phyloP scores from a whole-genome alignment of 2,329 filamentous ascomycete species.

The Colletotrichum godetiae region DNA sequence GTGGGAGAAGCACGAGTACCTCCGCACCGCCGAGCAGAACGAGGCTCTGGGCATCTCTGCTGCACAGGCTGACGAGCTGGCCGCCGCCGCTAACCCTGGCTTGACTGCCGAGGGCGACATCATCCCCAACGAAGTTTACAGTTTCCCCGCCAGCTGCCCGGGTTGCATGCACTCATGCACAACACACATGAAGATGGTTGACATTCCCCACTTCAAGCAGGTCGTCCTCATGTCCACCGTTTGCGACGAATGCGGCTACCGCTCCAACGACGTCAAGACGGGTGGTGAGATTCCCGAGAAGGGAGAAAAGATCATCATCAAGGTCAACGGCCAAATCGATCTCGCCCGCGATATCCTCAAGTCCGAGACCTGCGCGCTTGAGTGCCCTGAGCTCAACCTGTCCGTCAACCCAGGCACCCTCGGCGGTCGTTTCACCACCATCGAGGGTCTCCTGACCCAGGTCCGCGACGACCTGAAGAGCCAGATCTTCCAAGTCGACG shows the following conservation, averaged over 20 bases:
- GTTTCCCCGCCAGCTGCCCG: conserved; percentile 90
- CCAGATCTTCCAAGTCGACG: conserved; percentile 85
- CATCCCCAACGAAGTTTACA: conserved; percentile 91
- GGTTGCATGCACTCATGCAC: conserved; percentile 87
- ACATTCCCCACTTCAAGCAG: conserved; percentile 98
- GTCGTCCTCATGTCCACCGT: conserved; percentile 96
- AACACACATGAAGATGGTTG: conserved; percentile 99
- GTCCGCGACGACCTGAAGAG: conserved; percentile 89
- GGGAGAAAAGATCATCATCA: conserved; percentile 85
- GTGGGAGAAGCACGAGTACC: conserved; percentile 87
- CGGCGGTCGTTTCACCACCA: conserved; percentile 94
- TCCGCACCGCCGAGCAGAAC: conserved; percentile 87
- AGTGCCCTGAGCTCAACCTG: conserved; percentile 88
- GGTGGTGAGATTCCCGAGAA: conserved; percentile 90
- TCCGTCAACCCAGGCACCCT: conserved; percentile 93
- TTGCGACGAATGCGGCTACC: conserved; percentile 92
- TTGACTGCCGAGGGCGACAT: conserved; percentile 77
- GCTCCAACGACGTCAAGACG: conserved; percentile 97
- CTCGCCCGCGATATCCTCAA: conserved; percentile 95
- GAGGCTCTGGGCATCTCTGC: conserved; percentile 81
- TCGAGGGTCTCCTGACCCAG: conserved; percentile 93
- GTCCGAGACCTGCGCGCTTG: conserved; percentile 89
- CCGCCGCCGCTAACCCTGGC: conserved; percentile 59
- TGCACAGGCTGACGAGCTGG: conserved; percentile 65
- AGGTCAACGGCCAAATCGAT: conserved; percentile 74